Base-by-base conservation (phyloP, 768 basidiomycete genomes). In the Pleurotus djamor region DNA sequence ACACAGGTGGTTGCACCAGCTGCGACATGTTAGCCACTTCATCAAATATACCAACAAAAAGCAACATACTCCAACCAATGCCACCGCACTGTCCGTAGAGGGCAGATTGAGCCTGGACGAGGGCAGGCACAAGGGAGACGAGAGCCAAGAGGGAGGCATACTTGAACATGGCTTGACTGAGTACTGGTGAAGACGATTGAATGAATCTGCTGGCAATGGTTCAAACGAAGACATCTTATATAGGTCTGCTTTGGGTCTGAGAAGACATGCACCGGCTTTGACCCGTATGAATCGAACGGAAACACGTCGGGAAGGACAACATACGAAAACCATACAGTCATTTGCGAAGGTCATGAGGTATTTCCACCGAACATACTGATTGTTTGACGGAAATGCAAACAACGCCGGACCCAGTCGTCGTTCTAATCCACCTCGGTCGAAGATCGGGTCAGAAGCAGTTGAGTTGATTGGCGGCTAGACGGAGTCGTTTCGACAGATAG, bases 11-110 rank as follows among this genome's bases (percentile, higher is more conserved):
- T 77, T 16, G 71, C 69, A 34, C 78, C 77, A 60, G 65, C 78
- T 79, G 34, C 35, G 6, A n/a, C 8, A 47, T 33, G 5, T n/a
- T 8, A 17, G 3, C 59, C 33, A 61, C 3, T 62, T 43, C 32
- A 6, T 37, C 28, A 43, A 16, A 13, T 33, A 10, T 13, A 49
- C 14, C 9, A 32, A 10, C 35, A n/a, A 47, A 32, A 35, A 17
- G 33, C 5, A n/a, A 73, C 80, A 60, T 69, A 83, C 81, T 70
- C 80, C 81, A 82, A 57, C 69, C 71, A 57, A 73, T 72, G 44
- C 83, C 83, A 67, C 83, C 83, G 64, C 84, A 86, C 64, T 85
- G 85, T 6, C 76, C 80, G 49, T 69, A 85, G 37, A 79, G 49
- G 13, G 78, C 71, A 36, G 72, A 64, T 51, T 77, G 74, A 56